Conservation (phyloP, 2,329 filamentous ascomycete species). For the Fusarium lateritium region DNA sequence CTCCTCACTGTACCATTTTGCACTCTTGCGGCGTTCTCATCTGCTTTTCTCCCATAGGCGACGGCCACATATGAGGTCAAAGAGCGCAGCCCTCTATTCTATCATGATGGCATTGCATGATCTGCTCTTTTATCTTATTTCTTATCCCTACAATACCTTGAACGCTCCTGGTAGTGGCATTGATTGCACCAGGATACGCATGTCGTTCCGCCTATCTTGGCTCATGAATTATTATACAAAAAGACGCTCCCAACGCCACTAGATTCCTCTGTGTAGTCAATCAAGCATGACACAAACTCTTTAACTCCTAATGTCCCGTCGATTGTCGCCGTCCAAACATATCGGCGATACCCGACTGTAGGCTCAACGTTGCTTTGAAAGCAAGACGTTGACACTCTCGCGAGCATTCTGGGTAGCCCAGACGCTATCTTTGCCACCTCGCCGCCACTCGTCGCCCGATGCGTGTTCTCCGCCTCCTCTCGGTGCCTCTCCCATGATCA, state of each 20-base stretch:
- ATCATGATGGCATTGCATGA: slow-evolving; percentile 31
- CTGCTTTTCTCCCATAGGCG: slow-evolving; percentile 16
- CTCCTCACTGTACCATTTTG: slow-evolving; percentile 26
- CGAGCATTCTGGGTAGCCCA: slow-evolving; percentile 72
- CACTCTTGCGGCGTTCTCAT: slow-evolving; percentile 31
- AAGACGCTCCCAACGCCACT: slow-evolving; percentile 48
- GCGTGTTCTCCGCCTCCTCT: slow-evolving; percentile 71
- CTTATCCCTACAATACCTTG: slow-evolving; percentile 28
- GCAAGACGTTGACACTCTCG: slow-evolving; percentile 74
- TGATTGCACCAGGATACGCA: slow-evolving; percentile 22
- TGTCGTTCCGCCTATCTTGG: slow-evolving; percentile 33
- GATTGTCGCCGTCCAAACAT: slow-evolving; percentile 11
- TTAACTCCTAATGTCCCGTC: slow-evolving; percentile 39
- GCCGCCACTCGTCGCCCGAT: slow-evolving; percentile 78
- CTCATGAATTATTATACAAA: slow-evolving; percentile 49
- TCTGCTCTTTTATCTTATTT: slow-evolving; percentile 24
- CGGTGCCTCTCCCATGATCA: slow-evolving; percentile 86
- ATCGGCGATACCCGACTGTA: not conserved
- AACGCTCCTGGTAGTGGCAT: slow-evolving; percentile 20
- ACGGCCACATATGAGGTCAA: slow-evolving; percentile 23
- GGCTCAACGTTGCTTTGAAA: slow-evolving; percentile 65
- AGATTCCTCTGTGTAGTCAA: slow-evolving; percentile 39
- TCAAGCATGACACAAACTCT: slow-evolving; percentile 42
- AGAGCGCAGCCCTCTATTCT: slow-evolving; percentile 24
- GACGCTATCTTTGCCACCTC: slow-evolving; percentile 67